Evolutionary conservation across 352 stramenopile genomes (phyloP).

Genomic region (Aphanomyces cochlioides): DNA sequence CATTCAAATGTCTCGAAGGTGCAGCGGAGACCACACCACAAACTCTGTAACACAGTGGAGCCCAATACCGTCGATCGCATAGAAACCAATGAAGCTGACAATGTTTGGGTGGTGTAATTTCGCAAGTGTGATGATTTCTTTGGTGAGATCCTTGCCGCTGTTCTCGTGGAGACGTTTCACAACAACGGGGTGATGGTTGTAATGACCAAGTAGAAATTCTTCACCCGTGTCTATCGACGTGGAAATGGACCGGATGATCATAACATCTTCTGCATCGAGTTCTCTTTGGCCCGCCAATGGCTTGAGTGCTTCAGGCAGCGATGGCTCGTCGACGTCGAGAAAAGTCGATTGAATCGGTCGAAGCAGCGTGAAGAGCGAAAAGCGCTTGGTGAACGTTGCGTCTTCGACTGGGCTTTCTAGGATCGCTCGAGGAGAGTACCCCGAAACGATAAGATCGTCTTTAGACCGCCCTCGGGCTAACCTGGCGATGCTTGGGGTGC

Average conservation of each 20-base stretch:
- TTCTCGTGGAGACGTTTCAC: neutral
- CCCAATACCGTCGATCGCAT: neutral
- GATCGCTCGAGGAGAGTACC: neutral
- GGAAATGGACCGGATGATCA: neutral
- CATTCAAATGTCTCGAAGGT: neutral
- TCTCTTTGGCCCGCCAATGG: neutral
- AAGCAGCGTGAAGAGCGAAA: neutral
- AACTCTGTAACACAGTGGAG: slow-evolving; percentile 36
- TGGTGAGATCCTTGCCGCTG: slow-evolving; percentile 1
- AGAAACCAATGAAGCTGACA: slow-evolving; percentile 29
- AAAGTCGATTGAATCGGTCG: slow-evolving; percentile 1
- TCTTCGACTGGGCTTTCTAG: neutral
- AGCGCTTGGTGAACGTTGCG: neutral
- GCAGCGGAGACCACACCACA: slow-evolving; percentile 30
- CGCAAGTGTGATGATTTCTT: slow-evolving; percentile 24
- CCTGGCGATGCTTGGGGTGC: neutral
- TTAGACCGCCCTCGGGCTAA: neutral
- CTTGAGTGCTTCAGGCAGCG: neutral
- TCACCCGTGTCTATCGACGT: neutral
- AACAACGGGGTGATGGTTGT: neutral
- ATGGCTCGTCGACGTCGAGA: neutral
- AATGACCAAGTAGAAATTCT: neutral
- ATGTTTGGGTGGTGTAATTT: slow-evolving; percentile 25
- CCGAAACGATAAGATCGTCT: neutral
- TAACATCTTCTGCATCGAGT: neutral